These are phyloP conservation scores for Verticillium longisporum DNA, from an alignment of 2,329 filamentous ascomycete species.

Conservation along the genomic window DNA sequence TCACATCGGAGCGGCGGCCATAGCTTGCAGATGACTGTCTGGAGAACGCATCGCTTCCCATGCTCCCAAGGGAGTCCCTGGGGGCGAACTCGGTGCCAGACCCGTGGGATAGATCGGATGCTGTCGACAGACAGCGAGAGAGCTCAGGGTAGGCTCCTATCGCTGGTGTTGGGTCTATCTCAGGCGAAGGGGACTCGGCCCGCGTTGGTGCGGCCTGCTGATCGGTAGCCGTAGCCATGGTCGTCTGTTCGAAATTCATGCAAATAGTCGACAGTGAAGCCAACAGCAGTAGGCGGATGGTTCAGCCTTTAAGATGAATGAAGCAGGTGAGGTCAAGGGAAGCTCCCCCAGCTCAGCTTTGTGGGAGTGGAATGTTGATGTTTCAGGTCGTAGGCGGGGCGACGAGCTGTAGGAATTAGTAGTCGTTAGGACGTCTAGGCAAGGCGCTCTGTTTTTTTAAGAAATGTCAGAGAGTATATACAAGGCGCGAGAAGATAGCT, in stretches of 20 bases:
- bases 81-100: conserved; percentile 41
- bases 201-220: conserved; percentile 29
- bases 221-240: conserved; percentile 27
- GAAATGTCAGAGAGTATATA: neutral
- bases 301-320: neutral
- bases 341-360: neutral
- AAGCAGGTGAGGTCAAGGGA: neutral
- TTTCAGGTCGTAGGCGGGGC: conserved; percentile 4
- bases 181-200: conserved; percentile 58
- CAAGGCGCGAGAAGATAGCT: neutral
- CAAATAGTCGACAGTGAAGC: neutral
- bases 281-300: neutral
- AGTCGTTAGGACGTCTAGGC: neutral
- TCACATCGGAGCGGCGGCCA: conserved; percentile 35
- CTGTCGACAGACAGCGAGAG: conserved; percentile 57
- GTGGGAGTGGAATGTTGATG: conserved; percentile 2
- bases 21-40: conserved; percentile 60
- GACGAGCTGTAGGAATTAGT: conserved; percentile 1
- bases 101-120: conserved; percentile 51
- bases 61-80: conserved; percentile 50
- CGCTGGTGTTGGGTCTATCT: conserved; percentile 54
- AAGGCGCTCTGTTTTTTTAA: neutral
- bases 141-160: conserved; percentile 52
- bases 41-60: conserved; percentile 50
- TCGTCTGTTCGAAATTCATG: neutral